Percentiles rank a stretch among this genome's conserved stretches.
phyloP scores from a whole-genome alignment of 257 asterid genomes.

The Solanum habrochaites region DNA sequence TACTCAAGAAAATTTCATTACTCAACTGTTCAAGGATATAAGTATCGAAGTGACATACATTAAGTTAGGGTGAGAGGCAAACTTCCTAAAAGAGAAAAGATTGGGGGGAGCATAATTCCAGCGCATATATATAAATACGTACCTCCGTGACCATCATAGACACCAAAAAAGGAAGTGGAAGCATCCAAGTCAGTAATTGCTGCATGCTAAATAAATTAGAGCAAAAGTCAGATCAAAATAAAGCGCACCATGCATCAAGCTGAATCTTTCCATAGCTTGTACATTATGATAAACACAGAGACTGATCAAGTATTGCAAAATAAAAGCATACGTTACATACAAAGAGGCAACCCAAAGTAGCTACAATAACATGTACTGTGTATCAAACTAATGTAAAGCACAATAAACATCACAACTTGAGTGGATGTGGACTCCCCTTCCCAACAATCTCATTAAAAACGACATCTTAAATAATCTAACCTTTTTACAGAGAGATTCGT shows the following conservation, averaged over 20 bases:
- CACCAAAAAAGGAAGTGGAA: conserved; percentile 90
- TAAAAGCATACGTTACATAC: neutral
- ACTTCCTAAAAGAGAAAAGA: neutral
- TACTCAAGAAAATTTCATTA: neutral
- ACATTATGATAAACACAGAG: neutral
- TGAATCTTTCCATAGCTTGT: neutral
- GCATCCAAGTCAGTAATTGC: conserved; percentile 69
- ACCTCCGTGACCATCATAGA: conserved; percentile 99
- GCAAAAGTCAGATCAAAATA: neutral
- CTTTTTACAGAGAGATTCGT: neutral
- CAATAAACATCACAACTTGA: neutral
- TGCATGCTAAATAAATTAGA: conserved; percentile 50
- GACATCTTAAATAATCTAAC: neutral
- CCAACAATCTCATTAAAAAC: neutral
- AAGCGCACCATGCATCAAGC: neutral
- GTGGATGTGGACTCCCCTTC: neutral
- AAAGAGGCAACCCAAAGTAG: neutral
- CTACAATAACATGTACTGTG: neutral
- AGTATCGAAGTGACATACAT: neutral
- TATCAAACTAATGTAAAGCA: neutral
- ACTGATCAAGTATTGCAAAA: neutral
- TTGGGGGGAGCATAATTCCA: neutral
- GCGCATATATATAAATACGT: conserved; percentile 7
- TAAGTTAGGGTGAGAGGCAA: neutral
- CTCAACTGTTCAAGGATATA: neutral